phyloP scores from a whole-genome alignment of 108 stramenopile species.

The Stephanodiscus minutulus region DNA sequence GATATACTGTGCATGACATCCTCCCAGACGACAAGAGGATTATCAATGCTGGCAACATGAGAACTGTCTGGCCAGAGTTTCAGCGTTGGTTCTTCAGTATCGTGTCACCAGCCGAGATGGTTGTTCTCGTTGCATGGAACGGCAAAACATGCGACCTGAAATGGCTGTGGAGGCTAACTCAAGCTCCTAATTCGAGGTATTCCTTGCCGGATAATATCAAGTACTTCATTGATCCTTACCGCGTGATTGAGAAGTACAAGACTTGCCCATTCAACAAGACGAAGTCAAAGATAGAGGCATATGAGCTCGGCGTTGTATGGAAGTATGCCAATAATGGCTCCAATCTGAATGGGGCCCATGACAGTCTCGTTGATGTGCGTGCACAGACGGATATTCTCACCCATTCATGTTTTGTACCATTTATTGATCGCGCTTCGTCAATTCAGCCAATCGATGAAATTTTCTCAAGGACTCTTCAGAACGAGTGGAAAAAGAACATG shows the following conservation, averaged over 20 bases:
- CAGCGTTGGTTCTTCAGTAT: no score
- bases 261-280: neutral
- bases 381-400: conserved; percentile 6
- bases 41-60: no score
- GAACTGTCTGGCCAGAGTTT: no score
- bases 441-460: conserved; percentile 1
- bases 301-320: conserved; percentile 10
- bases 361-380: conserved; percentile 4
- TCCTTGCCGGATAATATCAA: neutral
- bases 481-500: conserved; percentile 5
- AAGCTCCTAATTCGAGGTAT: neutral
- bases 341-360: conserved; percentile 18
- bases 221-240: conserved; percentile 13
- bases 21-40: no score
- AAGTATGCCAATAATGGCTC: neutral
- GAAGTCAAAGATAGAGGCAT: neutral
- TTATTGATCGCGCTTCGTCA: conserved; percentile 1
- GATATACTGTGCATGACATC: no score
- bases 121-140: conserved; percentile 11
- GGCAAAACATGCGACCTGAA: conserved; percentile 10
- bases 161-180: conserved; percentile 19
- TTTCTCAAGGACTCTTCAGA: neutral
- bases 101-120: no score
- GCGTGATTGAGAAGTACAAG: neutral
- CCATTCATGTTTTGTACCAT: neutral